Base-by-base conservation (phyloP, 495 filamentous ascomycete species). In the Podospora pseudocomata region DNA sequence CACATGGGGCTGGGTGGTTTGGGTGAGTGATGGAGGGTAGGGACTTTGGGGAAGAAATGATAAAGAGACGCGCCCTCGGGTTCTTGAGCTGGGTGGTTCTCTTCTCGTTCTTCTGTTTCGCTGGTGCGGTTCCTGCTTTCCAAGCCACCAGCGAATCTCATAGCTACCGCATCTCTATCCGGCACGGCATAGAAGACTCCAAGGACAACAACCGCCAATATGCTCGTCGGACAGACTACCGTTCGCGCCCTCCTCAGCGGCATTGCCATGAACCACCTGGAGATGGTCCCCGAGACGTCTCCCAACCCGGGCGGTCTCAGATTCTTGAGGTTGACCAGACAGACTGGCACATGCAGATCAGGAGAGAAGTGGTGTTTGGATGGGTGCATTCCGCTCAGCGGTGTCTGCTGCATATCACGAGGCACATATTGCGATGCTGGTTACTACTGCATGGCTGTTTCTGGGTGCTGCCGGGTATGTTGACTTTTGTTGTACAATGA, bases 381-480 rank as follows among this genome's bases (percentile, higher is more conserved):
- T 26, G 55, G 55, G 55, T 58, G 55, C 18, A 58, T 58, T 18
- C 55, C 55, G 2, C 4, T 9, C 4, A 18, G n/a, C 4, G 55
- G n/a, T 26, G 55, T 58, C n/a, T 58, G 55, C 55, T 58, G 55
- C 55, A 20, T 26, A 20, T 26, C 55, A 4, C 7, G 55, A 58
- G 23, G 23, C 3, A 26, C 55, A 18, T 74, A 64, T 66, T 75
- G 73, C 66, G 66, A 71, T 16, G 20, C 49, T 4, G 72, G 72
- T 39, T 53, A 69, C 53, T 70, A 71, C 65, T 75, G 73, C 70
- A 70, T 63, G 64, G 3, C 54, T 13, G 28, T 28, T 9, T 57
- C 59, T 23, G 65, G 62, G 20, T 75, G 73, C 60, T 75, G 73
- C 39, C 69, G 65, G 23, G 64, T 71, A 27, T 15, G 62, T 59